Percentiles rank a stretch among this genome's conserved stretches.
These are phyloP conservation scores for Microdochium nivale DNA, from an alignment of 2,329 filamentous ascomycete species.

Conservation along the genomic window DNA sequence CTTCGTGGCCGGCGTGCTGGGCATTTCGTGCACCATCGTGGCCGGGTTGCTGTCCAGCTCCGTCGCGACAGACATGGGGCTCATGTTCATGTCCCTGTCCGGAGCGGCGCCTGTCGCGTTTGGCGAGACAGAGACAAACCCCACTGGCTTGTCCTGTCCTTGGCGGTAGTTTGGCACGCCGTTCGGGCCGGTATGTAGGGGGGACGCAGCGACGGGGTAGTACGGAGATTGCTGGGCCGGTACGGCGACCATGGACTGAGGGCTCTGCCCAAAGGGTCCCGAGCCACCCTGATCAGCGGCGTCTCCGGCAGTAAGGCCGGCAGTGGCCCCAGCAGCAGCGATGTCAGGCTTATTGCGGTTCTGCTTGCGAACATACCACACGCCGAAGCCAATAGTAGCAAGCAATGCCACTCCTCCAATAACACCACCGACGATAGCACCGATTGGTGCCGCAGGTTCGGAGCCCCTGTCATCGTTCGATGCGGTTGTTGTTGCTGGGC, in stretches of 20 bases:
- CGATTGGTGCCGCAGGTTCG: constrained; percentile 21
- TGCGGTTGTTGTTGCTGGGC: not conserved
- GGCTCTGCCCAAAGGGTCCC: constrained; percentile 2
- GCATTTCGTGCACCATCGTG: not conserved
- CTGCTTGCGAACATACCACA: constrained; percentile 16
- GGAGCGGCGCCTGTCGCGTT: not conserved
- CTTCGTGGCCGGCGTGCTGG: not conserved
- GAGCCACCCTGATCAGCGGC: constrained; percentile 6
- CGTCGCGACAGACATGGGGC: not conserved
- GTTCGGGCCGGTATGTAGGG: constrained; percentile 6
- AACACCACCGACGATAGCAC: constrained; percentile 36
- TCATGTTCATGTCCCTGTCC: not conserved
- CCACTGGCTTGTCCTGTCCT: constrained; percentile 14
- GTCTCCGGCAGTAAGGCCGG: constrained; percentile 2
- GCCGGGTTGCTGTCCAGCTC: not conserved
- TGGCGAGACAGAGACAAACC: constrained; percentile 8
- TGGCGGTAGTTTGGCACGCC: constrained; percentile 9
- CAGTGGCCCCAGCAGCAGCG: constrained; percentile 3
- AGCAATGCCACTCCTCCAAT: constrained; percentile 34
- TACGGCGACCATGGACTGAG: constrained; percentile 2
- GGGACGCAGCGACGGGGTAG: constrained; percentile 2
- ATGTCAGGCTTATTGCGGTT: constrained; percentile 13
- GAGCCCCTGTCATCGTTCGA: constrained; percentile 1
- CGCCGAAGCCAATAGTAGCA: constrained; percentile 23
- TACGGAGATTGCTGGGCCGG: constrained; percentile 12